These are phyloP conservation scores for Nothophytophthora sp. DNA, from an alignment of 352 stramenopile genomes.

Conservation along the genomic window DNA sequence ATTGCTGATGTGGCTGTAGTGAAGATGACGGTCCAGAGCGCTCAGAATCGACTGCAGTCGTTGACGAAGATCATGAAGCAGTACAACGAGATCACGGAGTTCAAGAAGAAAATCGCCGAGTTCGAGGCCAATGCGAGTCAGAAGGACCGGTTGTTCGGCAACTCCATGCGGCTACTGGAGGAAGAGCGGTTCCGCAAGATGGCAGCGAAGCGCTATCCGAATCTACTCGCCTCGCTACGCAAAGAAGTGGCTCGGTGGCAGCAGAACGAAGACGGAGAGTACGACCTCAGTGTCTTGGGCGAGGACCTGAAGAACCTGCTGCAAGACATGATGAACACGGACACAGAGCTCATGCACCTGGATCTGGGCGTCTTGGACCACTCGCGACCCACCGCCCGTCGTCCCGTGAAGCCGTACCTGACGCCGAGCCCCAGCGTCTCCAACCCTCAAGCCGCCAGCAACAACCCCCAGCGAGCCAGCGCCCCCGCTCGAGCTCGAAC, in stretches of 20 bases:
- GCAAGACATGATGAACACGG: conserved; percentile 79
- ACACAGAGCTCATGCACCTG: conserved; percentile 85
- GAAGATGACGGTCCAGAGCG: conserved; percentile 43
- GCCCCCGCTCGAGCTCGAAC: conserved; percentile 34
- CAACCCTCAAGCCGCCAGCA: conserved; percentile 9
- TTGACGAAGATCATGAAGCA: conserved; percentile 82
- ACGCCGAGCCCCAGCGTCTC: conserved; percentile 11
- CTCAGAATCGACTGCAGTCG: conserved; percentile 63
- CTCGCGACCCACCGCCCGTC: conserved; percentile 33
- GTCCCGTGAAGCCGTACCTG: conserved; percentile 21
- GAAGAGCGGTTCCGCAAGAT: conserved; percentile 80
- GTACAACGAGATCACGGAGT: conserved; percentile 66
- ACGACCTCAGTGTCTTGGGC: conserved; percentile 70
- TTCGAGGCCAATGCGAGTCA: conserved; percentile 74
- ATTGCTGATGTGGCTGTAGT: conserved; percentile 51
- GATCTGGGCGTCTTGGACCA: conserved; percentile 58
- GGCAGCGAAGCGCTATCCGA: conserved; percentile 70
- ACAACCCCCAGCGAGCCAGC: conserved; percentile 13
- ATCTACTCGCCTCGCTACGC: conserved; percentile 44
- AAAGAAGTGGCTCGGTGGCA: conserved; percentile 78
- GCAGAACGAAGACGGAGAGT: conserved; percentile 72
- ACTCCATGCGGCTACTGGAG: conserved; percentile 67
- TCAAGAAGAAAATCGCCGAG: conserved; percentile 74
- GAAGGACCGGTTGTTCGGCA: conserved; percentile 77
- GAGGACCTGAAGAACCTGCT: conserved; percentile 73